A percentile compares a stretch with the other conserved stretches of the same genome.
phyloP scores from a whole-genome alignment of 2,329 filamentous ascomycete species.

The Elsinoe batatas region DNA sequence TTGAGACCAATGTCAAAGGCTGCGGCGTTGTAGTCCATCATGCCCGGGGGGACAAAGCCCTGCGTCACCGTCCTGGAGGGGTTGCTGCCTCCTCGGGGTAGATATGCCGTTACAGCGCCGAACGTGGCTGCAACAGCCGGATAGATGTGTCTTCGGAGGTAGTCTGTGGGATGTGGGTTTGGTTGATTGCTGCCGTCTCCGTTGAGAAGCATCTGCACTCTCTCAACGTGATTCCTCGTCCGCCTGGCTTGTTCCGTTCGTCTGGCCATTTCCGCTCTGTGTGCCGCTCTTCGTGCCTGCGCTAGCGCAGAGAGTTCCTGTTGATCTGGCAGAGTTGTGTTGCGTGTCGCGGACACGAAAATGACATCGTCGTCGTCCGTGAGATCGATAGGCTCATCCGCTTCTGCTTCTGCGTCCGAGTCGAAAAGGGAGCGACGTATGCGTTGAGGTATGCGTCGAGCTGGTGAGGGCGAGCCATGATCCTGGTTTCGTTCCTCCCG shows the following conservation, averaged over 20 bases:
- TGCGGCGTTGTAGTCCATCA: constrained; percentile 31
- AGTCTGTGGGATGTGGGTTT: too few species aligned
- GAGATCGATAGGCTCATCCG: constrained; percentile 25
- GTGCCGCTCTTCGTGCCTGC: neutral
- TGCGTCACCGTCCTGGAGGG: neutral
- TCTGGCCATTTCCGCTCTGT: neutral
- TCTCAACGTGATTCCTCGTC: too few species aligned
- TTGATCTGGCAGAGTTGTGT: too few species aligned
- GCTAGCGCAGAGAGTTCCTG: too few species aligned
- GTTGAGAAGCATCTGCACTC: too few species aligned
- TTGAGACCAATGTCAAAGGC: constrained; percentile 35
- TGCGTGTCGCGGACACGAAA: constrained; percentile 15
- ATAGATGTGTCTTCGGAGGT: neutral
- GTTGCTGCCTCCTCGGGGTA: neutral
- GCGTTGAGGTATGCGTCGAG: constrained; percentile 12
- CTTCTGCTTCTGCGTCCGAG: constrained; percentile 13
- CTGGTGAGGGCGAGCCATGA: constrained; percentile 15
- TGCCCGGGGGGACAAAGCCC: constrained; percentile 11
- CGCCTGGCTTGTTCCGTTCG: too few species aligned
- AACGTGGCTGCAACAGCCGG: neutral
- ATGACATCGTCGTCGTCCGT: constrained; percentile 28
- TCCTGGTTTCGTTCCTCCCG: neutral
- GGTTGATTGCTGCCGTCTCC: too few species aligned
- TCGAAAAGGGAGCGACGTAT: constrained; percentile 15
- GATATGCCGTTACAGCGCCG: neutral